Percentiles rank a stretch among this genome's conserved stretches.
phyloP scores from a whole-genome alignment of 129 eudicot genomes.

The Arctium lappa region DNA sequence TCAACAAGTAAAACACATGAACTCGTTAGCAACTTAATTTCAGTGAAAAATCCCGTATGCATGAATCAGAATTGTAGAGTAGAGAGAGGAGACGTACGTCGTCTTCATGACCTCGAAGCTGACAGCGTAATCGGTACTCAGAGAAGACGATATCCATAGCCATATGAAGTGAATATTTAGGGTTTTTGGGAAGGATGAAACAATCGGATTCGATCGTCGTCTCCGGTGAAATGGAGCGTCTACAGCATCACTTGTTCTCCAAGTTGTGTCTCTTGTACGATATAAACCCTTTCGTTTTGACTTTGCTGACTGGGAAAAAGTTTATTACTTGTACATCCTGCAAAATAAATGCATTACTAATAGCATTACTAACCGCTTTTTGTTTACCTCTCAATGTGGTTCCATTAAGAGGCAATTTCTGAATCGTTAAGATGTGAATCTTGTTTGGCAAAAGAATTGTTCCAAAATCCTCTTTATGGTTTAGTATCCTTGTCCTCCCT shows the following conservation, averaged over 20 bases:
- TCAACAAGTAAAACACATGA: background rate
- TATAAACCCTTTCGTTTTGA: conserved; percentile 11
- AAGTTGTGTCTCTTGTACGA: conserved; percentile 17
- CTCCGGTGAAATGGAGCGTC: conserved; percentile 26
- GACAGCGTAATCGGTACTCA: conserved; percentile 59
- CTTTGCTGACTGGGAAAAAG: background rate
- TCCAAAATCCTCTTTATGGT: no score
- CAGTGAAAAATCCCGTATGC: background rate
- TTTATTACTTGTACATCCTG: background rate
- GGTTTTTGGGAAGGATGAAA: conserved; percentile 17
- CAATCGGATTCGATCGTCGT: conserved; percentile 21
- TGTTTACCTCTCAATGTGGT: no score
- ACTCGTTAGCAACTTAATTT: conserved; percentile 21
- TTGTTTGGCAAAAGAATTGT: no score
- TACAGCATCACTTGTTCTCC: conserved; percentile 37
- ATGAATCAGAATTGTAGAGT: background rate
- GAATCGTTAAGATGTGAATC: no score
- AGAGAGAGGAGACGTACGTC: conserved; percentile 50
- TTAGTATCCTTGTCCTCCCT: no score
- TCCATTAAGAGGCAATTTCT: no score
- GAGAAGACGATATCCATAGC: conserved; percentile 77
- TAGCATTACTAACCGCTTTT: no score
- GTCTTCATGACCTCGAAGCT: conserved; percentile 89
- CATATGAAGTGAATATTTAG: conserved; percentile 14
- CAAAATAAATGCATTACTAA: no score